These are phyloP conservation scores for Trichoderma oligosporum DNA, from an alignment of 2,329 filamentous ascomycete genomes.

Conservation along the genomic window DNA sequence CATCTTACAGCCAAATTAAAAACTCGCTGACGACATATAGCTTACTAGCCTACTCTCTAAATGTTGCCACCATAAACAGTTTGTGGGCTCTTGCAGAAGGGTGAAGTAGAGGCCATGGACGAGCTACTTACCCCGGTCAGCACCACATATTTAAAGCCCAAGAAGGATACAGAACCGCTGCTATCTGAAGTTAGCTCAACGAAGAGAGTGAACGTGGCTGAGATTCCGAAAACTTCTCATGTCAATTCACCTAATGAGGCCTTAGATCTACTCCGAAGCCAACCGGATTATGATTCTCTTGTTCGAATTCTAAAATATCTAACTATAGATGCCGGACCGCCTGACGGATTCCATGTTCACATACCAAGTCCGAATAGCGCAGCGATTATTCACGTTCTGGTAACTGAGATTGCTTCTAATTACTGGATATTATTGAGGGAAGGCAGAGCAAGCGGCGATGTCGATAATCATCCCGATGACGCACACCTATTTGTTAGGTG, in stretches of 20 bases:
- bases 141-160: conserved; percentile 45
- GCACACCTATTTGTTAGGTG: conserved; percentile 56
- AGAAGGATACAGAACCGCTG: conserved; percentile 34
- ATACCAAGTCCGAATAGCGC: conserved; percentile 63
- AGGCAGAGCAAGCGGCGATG: conserved; percentile 26
- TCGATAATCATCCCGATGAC: conserved; percentile 30
- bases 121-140: conserved; percentile 53
- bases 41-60: neutral
- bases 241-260: conserved; percentile 45
- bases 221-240: conserved; percentile 5
- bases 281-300: conserved; percentile 60
- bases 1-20: neutral
- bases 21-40: neutral
- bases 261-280: conserved; percentile 56
- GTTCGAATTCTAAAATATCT: conserved; percentile 52
- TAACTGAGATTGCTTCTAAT: conserved; percentile 71
- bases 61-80: neutral
- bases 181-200: conserved; percentile 36
- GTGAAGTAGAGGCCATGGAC: conserved; percentile 44
- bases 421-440: conserved; percentile 69
- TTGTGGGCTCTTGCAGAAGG: neutral
- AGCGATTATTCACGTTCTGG: conserved; percentile 70
- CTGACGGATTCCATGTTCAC: conserved; percentile 28
- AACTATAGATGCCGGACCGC: conserved; percentile 24
- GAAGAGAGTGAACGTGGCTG: conserved; percentile 10